These are phyloP conservation scores for Coprinopsis strossmayeri DNA, from an alignment of 768 basidiomycete genomes.

Conservation along the genomic window DNA sequence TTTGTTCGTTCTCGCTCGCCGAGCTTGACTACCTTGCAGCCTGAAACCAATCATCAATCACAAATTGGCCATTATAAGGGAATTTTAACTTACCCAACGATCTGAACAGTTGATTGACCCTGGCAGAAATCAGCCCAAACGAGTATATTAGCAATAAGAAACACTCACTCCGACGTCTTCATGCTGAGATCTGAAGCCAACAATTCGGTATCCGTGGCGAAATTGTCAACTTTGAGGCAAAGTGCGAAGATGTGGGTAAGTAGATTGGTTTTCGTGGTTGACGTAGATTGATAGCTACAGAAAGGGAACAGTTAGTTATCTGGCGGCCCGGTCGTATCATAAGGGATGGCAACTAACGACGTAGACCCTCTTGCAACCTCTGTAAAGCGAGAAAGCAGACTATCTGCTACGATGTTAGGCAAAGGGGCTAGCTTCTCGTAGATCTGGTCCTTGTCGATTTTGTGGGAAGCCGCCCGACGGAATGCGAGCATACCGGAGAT, in stretches of 20 bases:
- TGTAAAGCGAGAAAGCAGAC: slow-evolving; percentile 73
- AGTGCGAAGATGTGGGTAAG: slow-evolving; percentile 77
- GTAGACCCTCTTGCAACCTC: slow-evolving; percentile 65
- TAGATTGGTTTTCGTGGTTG: slow-evolving; percentile 63
- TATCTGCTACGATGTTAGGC: slow-evolving; percentile 63
- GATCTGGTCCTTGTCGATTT: slow-evolving; percentile 44
- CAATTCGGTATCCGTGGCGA: slow-evolving; percentile 56
- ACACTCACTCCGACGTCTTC: slow-evolving; percentile 53
- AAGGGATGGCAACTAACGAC: slow-evolving; percentile 54
- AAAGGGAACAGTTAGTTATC: background rate
- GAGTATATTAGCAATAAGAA: slow-evolving; percentile 2
- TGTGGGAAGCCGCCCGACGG: slow-evolving; percentile 34
- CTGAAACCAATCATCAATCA: slow-evolving; percentile 34
- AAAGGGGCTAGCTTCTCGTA: slow-evolving; percentile 51
- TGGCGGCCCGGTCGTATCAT: too few species aligned
- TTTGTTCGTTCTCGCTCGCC: slow-evolving; percentile 57
- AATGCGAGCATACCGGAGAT: slow-evolving; percentile 80
- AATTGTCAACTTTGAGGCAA: slow-evolving; percentile 75
- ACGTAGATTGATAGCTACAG: slow-evolving; percentile 49
- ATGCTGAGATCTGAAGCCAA: slow-evolving; percentile 75
- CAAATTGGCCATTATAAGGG: too few species aligned
- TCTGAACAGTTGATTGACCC: slow-evolving; percentile 66
- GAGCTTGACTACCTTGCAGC: slow-evolving; percentile 65
- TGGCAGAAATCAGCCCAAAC: slow-evolving; percentile 11
- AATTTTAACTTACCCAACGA: slow-evolving; percentile 56